Evolutionary conservation across 768 basidiomycete species (phyloP).

Genomic region (Naganishia onofrii): DNA sequence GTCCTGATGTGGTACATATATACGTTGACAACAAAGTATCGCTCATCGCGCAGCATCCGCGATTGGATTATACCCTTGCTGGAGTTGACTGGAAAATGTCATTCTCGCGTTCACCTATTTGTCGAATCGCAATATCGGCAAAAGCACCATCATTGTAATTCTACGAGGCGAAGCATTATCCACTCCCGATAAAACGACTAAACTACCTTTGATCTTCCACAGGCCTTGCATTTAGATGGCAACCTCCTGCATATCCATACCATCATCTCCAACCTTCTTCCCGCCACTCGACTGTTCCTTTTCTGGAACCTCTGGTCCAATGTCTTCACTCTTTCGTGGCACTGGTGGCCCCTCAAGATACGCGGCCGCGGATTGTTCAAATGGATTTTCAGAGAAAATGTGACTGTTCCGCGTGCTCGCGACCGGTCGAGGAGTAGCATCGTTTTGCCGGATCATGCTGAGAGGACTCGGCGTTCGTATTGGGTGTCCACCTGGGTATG

Average conservation of each 20-base stretch:
- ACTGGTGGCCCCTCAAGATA: background rate
- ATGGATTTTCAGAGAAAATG: background rate
- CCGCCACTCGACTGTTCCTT: background rate
- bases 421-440: slow-evolving; percentile 12
- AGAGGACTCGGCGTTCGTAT: slow-evolving; percentile 14
- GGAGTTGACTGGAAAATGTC: too few relatives aligned
- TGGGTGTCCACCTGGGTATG: background rate
- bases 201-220: background rate
- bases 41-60: background rate
- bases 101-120: background rate
- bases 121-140: background rate
- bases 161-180: too few relatives aligned
- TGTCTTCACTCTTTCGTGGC: background rate
- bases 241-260: slow-evolving; percentile 11
- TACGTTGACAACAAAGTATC: background rate
- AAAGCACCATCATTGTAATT: background rate
- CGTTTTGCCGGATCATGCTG: slow-evolving; percentile 12
- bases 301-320: background rate
- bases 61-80: too few relatives aligned
- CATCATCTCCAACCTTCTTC: slow-evolving; percentile 7
- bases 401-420: background rate
- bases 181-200: background rate
- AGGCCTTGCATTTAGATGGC: background rate
- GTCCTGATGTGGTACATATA: background rate
- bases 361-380: background rate